Percentiles rank a stretch among this genome's conserved stretches.
phyloP scores from a whole-genome alignment of 2,329 filamentous ascomycete species.

The Rugonectria rugulosa region DNA sequence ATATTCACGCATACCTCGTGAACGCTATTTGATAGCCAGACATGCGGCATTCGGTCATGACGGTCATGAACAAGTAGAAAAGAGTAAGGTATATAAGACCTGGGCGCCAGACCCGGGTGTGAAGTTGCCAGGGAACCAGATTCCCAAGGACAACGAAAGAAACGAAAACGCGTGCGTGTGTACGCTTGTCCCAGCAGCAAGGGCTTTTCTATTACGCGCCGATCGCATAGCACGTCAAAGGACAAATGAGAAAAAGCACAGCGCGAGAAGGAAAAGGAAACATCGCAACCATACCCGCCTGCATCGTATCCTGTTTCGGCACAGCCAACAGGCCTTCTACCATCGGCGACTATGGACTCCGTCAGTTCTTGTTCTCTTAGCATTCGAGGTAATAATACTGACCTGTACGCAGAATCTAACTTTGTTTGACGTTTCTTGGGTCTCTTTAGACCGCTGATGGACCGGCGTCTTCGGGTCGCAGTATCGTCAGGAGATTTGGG shows the following conservation, averaged over 20 bases:
- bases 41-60: conserved; percentile 41
- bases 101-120: conserved; percentile 32
- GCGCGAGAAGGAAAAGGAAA: conserved; percentile 13
- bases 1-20: conserved; percentile 45
- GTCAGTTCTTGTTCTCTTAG: conserved; percentile 22
- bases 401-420: conserved; percentile 50
- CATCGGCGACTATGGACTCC: conserved; percentile 44
- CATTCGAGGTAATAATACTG: conserved; percentile 9
- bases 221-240: conserved; percentile 14
- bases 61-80: conserved; percentile 35
- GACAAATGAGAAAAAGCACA: conserved; percentile 26
- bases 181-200: conserved; percentile 3
- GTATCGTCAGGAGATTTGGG: conserved; percentile 28
- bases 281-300: conserved; percentile 15
- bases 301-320: background rate
- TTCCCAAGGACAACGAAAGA: background rate
- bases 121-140: conserved; percentile 15
- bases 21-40: conserved; percentile 39
- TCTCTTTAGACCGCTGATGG: conserved; percentile 32
- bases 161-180: conserved; percentile 8
- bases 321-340: conserved; percentile 29
- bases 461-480: conserved; percentile 28
- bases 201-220: conserved; percentile 21
- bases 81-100: conserved; percentile 28
- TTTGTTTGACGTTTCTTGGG: conserved; percentile 44